Conservation (phyloP, 176 grass and related monocot species). For the Secale cereale region DNA sequence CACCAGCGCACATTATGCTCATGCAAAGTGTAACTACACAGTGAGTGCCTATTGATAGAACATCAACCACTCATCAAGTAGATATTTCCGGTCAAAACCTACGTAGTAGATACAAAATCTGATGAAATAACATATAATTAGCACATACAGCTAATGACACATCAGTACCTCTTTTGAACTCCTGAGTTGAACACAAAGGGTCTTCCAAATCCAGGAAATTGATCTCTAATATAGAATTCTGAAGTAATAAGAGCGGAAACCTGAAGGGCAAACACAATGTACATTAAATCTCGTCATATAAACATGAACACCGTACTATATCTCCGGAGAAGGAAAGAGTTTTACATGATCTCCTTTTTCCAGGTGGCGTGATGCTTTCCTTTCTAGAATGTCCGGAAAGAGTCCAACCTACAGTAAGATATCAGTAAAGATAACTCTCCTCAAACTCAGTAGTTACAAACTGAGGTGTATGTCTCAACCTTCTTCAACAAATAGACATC, state of each 20-base stretch:
- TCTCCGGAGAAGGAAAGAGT: not conserved
- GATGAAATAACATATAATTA: conserved; percentile 5
- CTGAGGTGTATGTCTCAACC: conserved; percentile 36
- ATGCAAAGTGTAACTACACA: not conserved
- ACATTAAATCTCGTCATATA: not conserved
- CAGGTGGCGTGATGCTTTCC: conserved; percentile 67
- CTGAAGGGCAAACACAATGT: conserved; percentile 28
- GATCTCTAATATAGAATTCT: conserved; percentile 94
- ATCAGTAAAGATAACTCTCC: conserved; percentile 36
- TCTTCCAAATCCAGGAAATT: conserved; percentile 92
- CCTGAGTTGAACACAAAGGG: conserved; percentile 81
- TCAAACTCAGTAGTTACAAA: conserved; percentile 21
- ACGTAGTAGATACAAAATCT: not conserved
- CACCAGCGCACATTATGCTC: not conserved
- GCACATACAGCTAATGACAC: not conserved
- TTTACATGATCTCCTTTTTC: conserved; percentile 82
- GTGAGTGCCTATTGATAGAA: not conserved
- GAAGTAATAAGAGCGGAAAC: conserved; percentile 91
- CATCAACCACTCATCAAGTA: not conserved
- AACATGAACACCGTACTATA: not conserved
- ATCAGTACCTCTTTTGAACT: conserved; percentile 71
- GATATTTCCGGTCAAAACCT: not conserved
- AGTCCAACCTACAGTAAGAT: conserved; percentile 79
- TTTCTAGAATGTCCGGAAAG: conserved; percentile 90
- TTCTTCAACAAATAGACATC: conserved; percentile 90